Evolutionary conservation across 805 yeast genomes (phyloP).

Genomic region (Kuraishia ogatae): DNA sequence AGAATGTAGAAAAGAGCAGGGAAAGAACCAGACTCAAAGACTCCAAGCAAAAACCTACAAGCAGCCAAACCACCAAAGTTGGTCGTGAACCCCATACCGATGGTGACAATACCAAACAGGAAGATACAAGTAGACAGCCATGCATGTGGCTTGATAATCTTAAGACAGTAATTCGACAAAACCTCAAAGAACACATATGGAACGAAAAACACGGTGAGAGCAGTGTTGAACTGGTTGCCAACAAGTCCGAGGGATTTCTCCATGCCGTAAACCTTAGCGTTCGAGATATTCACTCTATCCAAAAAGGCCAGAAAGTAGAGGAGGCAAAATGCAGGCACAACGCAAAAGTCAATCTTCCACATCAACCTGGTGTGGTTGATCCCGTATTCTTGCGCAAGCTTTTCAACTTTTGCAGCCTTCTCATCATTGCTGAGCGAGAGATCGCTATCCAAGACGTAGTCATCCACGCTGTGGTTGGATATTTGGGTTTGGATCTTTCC

Average conservation of each 20-base stretch:
- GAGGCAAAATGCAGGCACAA: conserved; percentile 70
- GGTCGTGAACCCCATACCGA: conserved; percentile 57
- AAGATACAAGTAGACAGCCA: conserved; percentile 56
- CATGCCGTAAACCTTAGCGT: conserved; percentile 71
- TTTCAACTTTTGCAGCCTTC: conserved; percentile 18
- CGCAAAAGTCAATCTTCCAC: conserved; percentile 59
- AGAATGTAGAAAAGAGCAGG: conserved; percentile 69
- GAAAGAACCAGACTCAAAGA: conserved; percentile 64
- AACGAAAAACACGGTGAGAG: conserved; percentile 62
- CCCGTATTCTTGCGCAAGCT: conserved; percentile 34
- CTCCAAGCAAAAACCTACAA: conserved; percentile 58
- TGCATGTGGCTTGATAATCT: conserved; percentile 50
- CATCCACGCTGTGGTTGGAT: not conserved
- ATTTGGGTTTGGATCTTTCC: not conserved
- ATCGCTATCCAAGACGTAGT: conserved; percentile 1
- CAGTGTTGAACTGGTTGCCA: conserved; percentile 54
- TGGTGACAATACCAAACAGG: conserved; percentile 53
- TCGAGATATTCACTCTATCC: conserved; percentile 77
- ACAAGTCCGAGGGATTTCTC: conserved; percentile 40
- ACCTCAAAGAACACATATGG: conserved; percentile 62
- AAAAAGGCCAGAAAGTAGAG: conserved; percentile 69
- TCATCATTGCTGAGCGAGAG: conserved; percentile 13
- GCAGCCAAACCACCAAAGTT: conserved; percentile 52
- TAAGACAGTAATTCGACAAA: conserved; percentile 54
- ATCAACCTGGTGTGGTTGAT: conserved; percentile 47